Evolutionary conservation across 192 early-diverging fungal genomes (phyloP), one percentile per base, ranked within the genome.

Genomic region (Coemansia sp.): DNA sequence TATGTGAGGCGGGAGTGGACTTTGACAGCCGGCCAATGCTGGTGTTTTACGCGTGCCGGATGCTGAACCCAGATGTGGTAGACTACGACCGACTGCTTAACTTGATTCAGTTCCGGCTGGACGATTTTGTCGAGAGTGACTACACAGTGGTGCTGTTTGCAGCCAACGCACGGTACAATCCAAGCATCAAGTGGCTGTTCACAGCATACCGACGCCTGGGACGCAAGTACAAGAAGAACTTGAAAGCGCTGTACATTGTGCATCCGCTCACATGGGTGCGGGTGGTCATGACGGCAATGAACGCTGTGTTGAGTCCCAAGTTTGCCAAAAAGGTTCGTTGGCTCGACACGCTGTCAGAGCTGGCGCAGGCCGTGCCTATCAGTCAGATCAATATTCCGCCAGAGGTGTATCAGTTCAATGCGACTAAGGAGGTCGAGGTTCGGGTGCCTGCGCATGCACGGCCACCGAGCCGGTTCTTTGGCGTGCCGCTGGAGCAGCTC

Each of bases 181-280:
- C 95, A 46, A 85, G 81, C 9, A 88, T 91, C 88, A 70, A 83
- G 19, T 97, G 93, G 93, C 81, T 95, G 47, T 85, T 91, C 65
- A 87, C 83, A 60, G 92, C 93, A n/a, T 95, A 97, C 69, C 75
- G 90, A 17, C 85, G 85, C 25, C 64, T 97, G 40, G 85, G 86
- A 34, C 74, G 93, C 81, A 92, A 91, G 88, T 89, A 91, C 83
- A 94, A 94, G 60, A 98, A 98, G 81, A 96, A 98, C 75, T 77
- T 98, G 38, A 96, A 96, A 75, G 85, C 85, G 17, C 78, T 98
- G 11, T 92, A 91, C 75, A 87, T 98, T 34, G 93, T 98, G 2
- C 94, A 98, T 78, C 89, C 94, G n/a, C 87, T 91, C 15, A 82
- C 85, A 21, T 92, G 89, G 87, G 86, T 90, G 54, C 85, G 90